Base-by-base conservation (phyloP, 1,284 basidiomycete genomes). In the Vanrija sp. region DNA sequence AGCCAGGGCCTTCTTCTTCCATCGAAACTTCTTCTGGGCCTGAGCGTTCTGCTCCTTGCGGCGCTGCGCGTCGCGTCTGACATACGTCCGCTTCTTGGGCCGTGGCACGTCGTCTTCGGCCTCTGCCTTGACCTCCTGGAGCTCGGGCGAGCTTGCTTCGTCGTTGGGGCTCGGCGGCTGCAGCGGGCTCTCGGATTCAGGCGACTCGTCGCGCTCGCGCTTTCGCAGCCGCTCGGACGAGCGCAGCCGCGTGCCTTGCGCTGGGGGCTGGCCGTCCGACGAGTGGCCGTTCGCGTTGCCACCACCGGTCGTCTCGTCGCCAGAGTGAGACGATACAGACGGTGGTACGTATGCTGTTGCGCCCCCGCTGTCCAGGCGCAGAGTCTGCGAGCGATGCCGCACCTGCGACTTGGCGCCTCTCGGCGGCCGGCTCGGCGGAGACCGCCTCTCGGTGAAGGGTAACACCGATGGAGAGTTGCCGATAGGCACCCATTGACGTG, bases 11-110 rank as follows among this genome's bases (percentile, higher is more conserved):
- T 69, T 69, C 51, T 66, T 66, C 61, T 65, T 66, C 29, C 46
- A 51, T 14, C 66, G 52, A 45, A 58, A 63, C 43, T 61, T 64
- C 44, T 62, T 65, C 55, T 66, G 65, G 7, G 65, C 64, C 49
- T 54, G 55, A 15, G 62, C 64, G 40, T 66, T 68, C 56, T 68
- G 66, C 43, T 57, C 54, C 46, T 57, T 60, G 28, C 66, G 55
- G n/a, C 58, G 57, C 49, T 62, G 56, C 18, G 52, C 55, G 28
- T 67, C 63, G 38, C 63, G 56, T 21, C 60, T 55, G 18, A 55
- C 49, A 45, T 62, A 62, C 8, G 46, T 52, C 10, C 57, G 55
- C 19, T 59, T 54, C 52, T 59, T 56, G 4, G 49, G 49, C 7
- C 40, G 40, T 23, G 21, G 21, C 21, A 29, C 28, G 15, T 9